phyloP scores from a whole-genome alignment of 306 rosid genomes.

The Malus sylvestris region DNA sequence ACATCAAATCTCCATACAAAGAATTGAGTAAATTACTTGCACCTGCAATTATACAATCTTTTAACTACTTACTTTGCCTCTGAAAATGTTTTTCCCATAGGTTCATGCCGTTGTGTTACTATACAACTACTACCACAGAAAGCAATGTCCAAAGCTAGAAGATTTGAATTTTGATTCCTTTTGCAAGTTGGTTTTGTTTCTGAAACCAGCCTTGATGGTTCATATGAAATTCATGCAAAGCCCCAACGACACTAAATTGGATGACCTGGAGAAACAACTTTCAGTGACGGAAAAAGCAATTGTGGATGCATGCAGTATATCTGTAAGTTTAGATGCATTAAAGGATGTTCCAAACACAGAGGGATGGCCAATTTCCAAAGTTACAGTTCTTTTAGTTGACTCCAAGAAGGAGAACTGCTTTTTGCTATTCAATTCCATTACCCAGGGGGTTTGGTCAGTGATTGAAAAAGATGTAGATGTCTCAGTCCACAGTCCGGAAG shows the following conservation, averaged over 20 bases:
- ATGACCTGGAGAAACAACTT: constrained; percentile 55
- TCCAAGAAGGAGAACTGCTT: constrained; percentile 54
- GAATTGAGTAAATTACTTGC: neutral
- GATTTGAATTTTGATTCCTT: constrained; percentile 54
- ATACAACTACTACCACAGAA: constrained; percentile 78
- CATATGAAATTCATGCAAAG: constrained; percentile 60
- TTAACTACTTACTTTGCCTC: constrained; percentile 24
- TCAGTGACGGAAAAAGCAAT: constrained; percentile 60
- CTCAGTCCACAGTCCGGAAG: constrained; percentile 33
- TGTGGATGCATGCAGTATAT: constrained; percentile 68
- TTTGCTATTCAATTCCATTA: constrained; percentile 42
- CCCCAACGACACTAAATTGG: constrained; percentile 35
- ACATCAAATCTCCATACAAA: neutral
- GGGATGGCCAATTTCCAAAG: constrained; percentile 75
- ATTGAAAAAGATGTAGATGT: constrained; percentile 48
- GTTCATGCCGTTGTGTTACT: constrained; percentile 69
- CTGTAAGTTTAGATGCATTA: constrained; percentile 49
- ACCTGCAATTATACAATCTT: neutral
- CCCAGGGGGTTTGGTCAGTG: constrained; percentile 69
- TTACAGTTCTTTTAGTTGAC: constrained; percentile 61
- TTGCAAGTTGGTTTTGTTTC: constrained; percentile 56
- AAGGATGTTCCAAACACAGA: constrained; percentile 44
- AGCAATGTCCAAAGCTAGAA: constrained; percentile 42
- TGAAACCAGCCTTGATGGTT: constrained; percentile 52
- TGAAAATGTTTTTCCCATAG: constrained; percentile 33